Evolutionary conservation across 2,329 filamentous ascomycete species (phyloP).

Genomic region (Trichophyton benhamiae): DNA sequence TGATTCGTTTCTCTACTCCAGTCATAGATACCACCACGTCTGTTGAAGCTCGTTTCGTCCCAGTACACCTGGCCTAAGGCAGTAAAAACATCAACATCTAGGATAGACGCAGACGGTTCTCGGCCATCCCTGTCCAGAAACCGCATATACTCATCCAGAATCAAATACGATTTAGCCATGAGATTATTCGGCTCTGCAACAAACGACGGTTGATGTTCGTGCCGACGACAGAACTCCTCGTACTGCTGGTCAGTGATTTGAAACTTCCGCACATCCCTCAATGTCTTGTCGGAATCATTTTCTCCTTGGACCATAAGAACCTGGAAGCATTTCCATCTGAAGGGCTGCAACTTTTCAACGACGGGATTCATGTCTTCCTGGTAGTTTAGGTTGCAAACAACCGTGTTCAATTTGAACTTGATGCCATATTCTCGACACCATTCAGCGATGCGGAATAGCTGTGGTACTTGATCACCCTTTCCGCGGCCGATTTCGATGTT

Average conservation of each 20-base stretch:
- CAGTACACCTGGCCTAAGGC: conserved; percentile 37
- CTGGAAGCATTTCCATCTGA: conserved; percentile 47
- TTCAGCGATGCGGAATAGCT: conserved; percentile 33
- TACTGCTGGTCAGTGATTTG: conserved; percentile 39
- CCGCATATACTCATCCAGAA: conserved; percentile 42
- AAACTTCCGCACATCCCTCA: conserved; percentile 34
- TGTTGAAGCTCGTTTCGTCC: conserved; percentile 35
- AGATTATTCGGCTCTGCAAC: conserved; percentile 40
- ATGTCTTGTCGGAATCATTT: conserved; percentile 36
- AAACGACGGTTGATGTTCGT: conserved; percentile 32
- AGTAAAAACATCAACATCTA: conserved; percentile 37
- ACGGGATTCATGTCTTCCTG: conserved; percentile 38
- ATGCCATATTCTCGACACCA: conserved; percentile 39
- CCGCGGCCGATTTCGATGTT: conserved; percentile 43
- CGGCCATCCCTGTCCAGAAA: conserved; percentile 38
- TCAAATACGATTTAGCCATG: conserved; percentile 42
- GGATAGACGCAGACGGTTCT: conserved; percentile 25
- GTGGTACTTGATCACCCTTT: conserved; percentile 35
- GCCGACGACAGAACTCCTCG: conserved; percentile 34
- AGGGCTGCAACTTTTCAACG: conserved; percentile 34
- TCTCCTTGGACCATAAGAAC: conserved; percentile 42
- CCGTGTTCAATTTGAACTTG: conserved; percentile 48
- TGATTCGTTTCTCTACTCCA: conserved; percentile 23
- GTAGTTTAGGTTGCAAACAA: conserved; percentile 39
- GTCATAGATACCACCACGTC: conserved; percentile 40